phyloP scores from a whole-genome alignment of 768 basidiomycete species.

The Phanerochaete sordida region DNA sequence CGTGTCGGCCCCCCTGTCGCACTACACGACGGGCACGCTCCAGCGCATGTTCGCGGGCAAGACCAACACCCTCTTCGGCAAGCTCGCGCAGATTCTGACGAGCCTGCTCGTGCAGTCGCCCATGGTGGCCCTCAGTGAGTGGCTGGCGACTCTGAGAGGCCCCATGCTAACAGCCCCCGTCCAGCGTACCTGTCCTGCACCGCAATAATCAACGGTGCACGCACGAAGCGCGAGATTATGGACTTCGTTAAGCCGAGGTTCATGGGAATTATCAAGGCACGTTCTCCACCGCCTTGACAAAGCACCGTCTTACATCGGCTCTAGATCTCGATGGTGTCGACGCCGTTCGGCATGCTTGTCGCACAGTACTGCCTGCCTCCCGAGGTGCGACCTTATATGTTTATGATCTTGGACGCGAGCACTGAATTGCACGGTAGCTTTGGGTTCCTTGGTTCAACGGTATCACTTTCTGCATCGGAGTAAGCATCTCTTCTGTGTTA shows the following conservation, averaged over 20 bases:
- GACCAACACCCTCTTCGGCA: constrained; percentile 51
- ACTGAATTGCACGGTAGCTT: constrained; percentile 39
- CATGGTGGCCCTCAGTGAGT: constrained; percentile 63
- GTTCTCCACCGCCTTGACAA: constrained; percentile 10
- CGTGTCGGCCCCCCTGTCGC: constrained; percentile 79
- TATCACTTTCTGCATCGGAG: constrained; percentile 73
- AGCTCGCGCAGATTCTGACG: constrained; percentile 69
- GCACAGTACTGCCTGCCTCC: constrained; percentile 80
- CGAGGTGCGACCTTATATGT: constrained; percentile 44
- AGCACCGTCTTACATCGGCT: neutral
- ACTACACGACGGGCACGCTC: constrained; percentile 66
- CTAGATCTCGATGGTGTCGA: constrained; percentile 78
- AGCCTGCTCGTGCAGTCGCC: constrained; percentile 77
- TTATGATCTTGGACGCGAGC: neutral
- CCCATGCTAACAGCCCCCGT: constrained; percentile 1
- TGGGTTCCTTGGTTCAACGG: constrained; percentile 89
- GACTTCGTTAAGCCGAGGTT: constrained; percentile 72
- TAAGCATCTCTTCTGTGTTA: constrained; percentile 32
- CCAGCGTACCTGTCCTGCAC: constrained; percentile 73
- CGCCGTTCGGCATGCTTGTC: constrained; percentile 67
- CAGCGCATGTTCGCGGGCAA: constrained; percentile 78
- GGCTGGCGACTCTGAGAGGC: neutral
- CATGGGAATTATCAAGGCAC: constrained; percentile 67
- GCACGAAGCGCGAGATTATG: constrained; percentile 56
- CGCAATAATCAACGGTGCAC: constrained; percentile 82